A percentile compares a stretch with the other conserved stretches of the same genome.
Conservation (phyloP, 305 asterid genomes). For the Euphrasia arctica region DNA sequence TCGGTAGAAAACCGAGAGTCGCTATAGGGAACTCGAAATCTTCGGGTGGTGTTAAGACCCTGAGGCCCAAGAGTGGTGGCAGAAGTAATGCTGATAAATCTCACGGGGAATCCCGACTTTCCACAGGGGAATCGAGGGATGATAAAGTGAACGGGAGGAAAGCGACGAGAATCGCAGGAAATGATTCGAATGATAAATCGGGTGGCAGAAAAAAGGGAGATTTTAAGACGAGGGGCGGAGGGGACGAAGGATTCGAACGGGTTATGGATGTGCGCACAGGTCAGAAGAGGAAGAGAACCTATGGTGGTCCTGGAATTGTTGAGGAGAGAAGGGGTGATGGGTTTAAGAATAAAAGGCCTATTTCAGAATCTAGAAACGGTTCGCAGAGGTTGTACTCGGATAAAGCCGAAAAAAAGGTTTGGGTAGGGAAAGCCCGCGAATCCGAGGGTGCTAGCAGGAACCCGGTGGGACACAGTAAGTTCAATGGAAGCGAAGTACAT, state of each 20-base stretch:
- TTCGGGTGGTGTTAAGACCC: constrained; percentile 25
- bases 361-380: constrained; percentile 20
- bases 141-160: constrained; percentile 33
- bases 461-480: constrained; percentile 27
- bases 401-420: constrained; percentile 31
- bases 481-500: constrained; percentile 29
- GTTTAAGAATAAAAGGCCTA: constrained; percentile 26
- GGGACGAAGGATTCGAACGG: constrained; percentile 28
- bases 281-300: constrained; percentile 54
- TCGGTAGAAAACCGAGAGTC: constrained; percentile 36
- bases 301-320: constrained; percentile 33
- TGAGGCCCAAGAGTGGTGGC: constrained; percentile 17
- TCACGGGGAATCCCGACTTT: constrained; percentile 25
- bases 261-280: constrained; percentile 27
- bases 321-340: constrained; percentile 26
- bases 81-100: constrained; percentile 24
- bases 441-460: constrained; percentile 23
- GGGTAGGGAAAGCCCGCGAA: constrained; percentile 29
- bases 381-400: constrained; percentile 21
- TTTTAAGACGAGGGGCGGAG: constrained; percentile 30
- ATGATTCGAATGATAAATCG: constrained; percentile 24
- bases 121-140: constrained; percentile 23
- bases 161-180: constrained; percentile 34
- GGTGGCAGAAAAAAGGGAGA: constrained; percentile 27
- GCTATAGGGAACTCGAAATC: constrained; percentile 31